Percentiles rank a stretch among this genome's conserved stretches.
Evolutionary conservation across 306 rosid species (phyloP).

Genomic region (Ormosia semicastrata): DNA sequence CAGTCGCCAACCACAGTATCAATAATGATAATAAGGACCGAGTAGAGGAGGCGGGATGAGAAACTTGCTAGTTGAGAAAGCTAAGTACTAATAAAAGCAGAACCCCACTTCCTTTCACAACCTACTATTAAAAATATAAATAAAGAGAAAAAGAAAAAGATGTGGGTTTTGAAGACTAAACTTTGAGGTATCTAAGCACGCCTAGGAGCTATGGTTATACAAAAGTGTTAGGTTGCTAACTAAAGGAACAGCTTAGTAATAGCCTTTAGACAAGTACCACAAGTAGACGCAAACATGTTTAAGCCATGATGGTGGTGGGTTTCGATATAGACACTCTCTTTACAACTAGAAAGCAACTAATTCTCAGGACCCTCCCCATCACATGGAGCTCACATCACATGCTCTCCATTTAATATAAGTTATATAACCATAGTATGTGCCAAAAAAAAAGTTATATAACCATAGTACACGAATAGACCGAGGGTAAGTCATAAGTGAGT

Average conservation of each 20-base stretch:
- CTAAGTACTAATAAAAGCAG: conserved; percentile 34
- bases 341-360: conserved; percentile 20
- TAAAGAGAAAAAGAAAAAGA: no score
- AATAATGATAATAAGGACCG: conserved; percentile 4
- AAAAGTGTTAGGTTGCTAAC: not conserved
- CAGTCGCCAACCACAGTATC: not conserved
- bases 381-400: conserved; percentile 50
- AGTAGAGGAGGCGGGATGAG: not conserved
- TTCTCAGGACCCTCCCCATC: conserved; percentile 30
- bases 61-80: not conserved
- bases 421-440: no score
- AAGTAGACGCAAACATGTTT: conserved; percentile 30
- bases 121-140: not conserved
- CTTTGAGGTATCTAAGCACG: not conserved
- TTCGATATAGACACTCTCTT: conserved; percentile 38
- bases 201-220: not conserved
- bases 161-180: no score
- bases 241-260: not conserved
- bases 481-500: not conserved
- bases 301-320: conserved; percentile 14
- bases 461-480: not conserved
- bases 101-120: conserved; percentile 37
- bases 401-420: conserved; percentile 8
- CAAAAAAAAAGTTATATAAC: not conserved
- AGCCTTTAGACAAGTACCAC: conserved; percentile 17